Percentiles rank a stretch among this genome's conserved stretches.
phyloP scores from a whole-genome alignment of 78 protist species.

The Dictyostelium purpureum region DNA sequence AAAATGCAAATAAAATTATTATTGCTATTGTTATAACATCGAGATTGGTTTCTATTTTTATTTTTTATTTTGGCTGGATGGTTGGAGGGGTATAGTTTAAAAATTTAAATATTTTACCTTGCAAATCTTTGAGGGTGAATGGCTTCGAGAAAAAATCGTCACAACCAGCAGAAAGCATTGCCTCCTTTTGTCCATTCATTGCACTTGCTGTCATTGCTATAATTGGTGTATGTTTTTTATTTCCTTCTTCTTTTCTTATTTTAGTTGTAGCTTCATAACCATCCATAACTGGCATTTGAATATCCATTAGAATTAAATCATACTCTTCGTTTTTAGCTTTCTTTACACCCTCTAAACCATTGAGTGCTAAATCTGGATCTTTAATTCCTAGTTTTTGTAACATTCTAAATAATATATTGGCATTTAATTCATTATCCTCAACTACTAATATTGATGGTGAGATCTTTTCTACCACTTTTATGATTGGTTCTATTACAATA shows the following conservation, averaged over 20 bases:
- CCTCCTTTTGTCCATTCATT: constrained; percentile 36
- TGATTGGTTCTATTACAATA: no score
- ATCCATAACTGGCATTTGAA: constrained; percentile 80
- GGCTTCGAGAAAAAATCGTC: constrained; percentile 50
- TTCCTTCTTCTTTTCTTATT: constrained; percentile 30
- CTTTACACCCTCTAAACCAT: constrained; percentile 63
- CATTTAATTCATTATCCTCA: constrained; percentile 53
- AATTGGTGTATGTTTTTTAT: constrained; percentile 21
- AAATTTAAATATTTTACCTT: no score
- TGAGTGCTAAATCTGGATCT: constrained; percentile 14
- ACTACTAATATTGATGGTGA: constrained; percentile 23
- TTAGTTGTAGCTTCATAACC: constrained; percentile 64
- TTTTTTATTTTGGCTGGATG: no score
- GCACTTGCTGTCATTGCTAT: constrained; percentile 52
- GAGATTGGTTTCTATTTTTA: no score
- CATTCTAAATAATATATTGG: constrained; percentile 51
- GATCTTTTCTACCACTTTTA: no score
- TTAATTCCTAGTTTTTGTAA: constrained; percentile 28
- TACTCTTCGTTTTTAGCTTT: constrained; percentile 13
- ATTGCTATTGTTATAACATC: no score
- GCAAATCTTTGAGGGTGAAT: constrained; percentile 13
- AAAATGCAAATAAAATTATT: no score
- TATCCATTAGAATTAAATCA: constrained; percentile 65
- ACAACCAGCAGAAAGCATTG: constrained; percentile 22
- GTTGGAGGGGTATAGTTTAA: no score